phyloP scores from a whole-genome alignment of 306 rosid species.

The Inga oerstediana region DNA sequence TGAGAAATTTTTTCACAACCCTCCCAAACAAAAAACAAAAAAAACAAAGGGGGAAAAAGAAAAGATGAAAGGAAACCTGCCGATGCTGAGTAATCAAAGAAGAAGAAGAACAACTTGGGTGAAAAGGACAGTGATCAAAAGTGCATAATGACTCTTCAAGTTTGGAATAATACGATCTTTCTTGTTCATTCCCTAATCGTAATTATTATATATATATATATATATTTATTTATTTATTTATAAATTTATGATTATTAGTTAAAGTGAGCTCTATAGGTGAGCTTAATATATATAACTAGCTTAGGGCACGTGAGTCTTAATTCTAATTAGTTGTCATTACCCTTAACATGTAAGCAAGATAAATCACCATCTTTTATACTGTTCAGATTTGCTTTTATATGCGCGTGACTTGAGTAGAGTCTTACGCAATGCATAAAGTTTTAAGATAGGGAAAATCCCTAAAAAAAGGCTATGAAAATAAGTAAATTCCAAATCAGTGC shows the following conservation, averaged over 20 bases:
- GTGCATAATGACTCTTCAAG: constrained; percentile 7
- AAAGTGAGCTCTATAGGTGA: background rate
- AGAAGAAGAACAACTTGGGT: constrained; percentile 20
- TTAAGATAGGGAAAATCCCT: too few relatives aligned
- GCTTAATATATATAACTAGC: background rate
- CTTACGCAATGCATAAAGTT: background rate
- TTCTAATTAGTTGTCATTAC: background rate
- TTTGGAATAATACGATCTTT: constrained; percentile 15
- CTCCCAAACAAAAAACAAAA: too few relatives aligned
- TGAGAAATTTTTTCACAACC: too few relatives aligned
- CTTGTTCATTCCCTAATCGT: background rate
- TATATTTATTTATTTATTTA: too few relatives aligned
- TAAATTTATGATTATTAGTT: background rate
- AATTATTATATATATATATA: too few relatives aligned
- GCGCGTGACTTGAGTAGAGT: background rate
- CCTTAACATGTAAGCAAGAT: constrained; percentile 12
- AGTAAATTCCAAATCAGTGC: too few relatives aligned
- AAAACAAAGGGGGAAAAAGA: too few relatives aligned
- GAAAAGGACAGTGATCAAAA: constrained; percentile 33
- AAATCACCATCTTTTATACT: background rate
- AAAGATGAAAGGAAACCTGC: background rate
- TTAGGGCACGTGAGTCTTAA: constrained; percentile 17
- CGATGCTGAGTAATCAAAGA: background rate
- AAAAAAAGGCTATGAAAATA: too few relatives aligned
- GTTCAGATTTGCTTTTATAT: too few relatives aligned